Evolutionary conservation across 2,329 filamentous ascomycete genomes (phyloP), one percentile per base, ranked within the genome.

Genomic region (Clarireedia monteithiana): DNA sequence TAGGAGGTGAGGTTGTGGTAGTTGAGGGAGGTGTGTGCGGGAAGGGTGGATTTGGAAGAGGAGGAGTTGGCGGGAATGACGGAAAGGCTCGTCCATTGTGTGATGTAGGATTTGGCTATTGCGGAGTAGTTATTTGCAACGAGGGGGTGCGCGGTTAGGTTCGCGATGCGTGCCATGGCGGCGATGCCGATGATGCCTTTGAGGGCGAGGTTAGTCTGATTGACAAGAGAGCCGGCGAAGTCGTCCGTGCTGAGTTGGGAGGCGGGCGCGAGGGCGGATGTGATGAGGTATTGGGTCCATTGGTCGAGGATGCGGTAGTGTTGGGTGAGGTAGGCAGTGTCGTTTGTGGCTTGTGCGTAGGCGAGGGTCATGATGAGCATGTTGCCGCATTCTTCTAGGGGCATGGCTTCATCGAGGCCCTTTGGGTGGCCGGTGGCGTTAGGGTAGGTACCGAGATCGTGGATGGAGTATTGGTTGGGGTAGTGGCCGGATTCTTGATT

Each of bases 141-240:
- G 6, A 73, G 73, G 0, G 72, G 65, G 48, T 86, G 76, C 39
- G 80, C 83, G 7, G 83, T 79, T 4, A 85, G 70, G 27, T 77
- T 73, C 2, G 88, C 79, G 34, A 94, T 78, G 62, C 86, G 78
- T 53, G 83, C 81, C 85, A 94, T 91, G 50, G 89, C 89, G 64
- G 86, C 83, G 69, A 94, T 87, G 15, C 85, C 89, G 57, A 94
- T 83, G 63, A 94, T 91, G 44, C 89, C 89, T 70, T 94, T 94
- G 58, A 94, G 75, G 0, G 88, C 89, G 15, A 94, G 76, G 67
- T 94, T 92, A 2, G 88, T 91, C 68, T 92, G 88, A 24, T 91
- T 84, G 3, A 83, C 82, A 23, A 91, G 75, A 71, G 84, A 84
- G 44, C 89, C 89, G 5, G 88, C 89, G 69, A 94, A 94, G 68